Evolutionary conservation across 495 filamentous ascomycete species (phyloP), one percentile per base, ranked within the genome.

Genomic region (Pyrenopolyporus hunteri): DNA sequence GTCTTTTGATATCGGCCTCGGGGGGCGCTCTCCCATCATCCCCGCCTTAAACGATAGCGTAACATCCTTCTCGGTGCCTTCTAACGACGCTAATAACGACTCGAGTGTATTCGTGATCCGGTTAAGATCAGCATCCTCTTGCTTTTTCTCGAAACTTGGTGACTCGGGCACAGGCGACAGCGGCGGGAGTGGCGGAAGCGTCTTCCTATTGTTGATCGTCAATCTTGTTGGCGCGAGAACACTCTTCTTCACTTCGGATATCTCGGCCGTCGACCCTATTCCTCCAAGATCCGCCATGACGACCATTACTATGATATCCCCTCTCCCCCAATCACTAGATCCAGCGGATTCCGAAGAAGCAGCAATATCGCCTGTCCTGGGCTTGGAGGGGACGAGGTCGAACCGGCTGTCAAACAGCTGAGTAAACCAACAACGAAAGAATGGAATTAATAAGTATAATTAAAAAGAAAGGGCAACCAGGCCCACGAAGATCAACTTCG

Each of bases 401-500:
- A 22, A 14, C 4, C 20, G 9, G 4, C 11, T 3, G 36, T 17
- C 16, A 10, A 19, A 7, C 2, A 8, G 8, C 17, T n/a, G 51
- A 40, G 25, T 3, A 11, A 60, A 35, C 8, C 23, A 35, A n/a
- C 26, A 39, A 57, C 39, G 6, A 56, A 64, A 17, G 1, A 49
- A 26, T 7, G 36, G 10, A 47, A 55, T 49, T 26, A 67, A 58
- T 2, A 54, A 19, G 22, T 28, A 39, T 17, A 33, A 51, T 42
- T 20, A 28, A 58, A 16, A 55, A 43, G 26, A 14, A 67, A 57
- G 32, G 65, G 68, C 68, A 55, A 39, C 68, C 65, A 62, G 68
- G 68, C 68, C 63, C 57, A 32, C 53, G 68, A 68, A 70, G 68
- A 51, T 70, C 68, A 66, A 70, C 68, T 70, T 66, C 65, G 50